phyloP scores from a whole-genome alignment of 73 alveolate species.

The Blepharisma stoltei region DNA sequence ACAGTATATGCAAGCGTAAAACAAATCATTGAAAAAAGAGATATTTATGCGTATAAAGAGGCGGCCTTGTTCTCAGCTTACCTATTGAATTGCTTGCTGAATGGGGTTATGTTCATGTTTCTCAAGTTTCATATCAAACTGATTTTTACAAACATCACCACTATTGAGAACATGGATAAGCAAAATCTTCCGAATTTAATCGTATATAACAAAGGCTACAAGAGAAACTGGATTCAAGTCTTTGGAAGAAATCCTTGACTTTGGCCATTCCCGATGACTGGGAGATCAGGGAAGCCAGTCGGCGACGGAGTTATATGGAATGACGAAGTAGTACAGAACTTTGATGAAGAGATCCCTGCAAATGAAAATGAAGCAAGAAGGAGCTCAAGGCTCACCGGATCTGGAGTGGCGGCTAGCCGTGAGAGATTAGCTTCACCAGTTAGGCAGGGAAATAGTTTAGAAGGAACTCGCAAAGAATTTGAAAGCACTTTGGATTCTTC shows the following conservation, averaged over 20 bases:
- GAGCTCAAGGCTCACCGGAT: background rate
- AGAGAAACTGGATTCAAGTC: conserved; percentile 75
- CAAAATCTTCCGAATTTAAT: conserved; percentile 38
- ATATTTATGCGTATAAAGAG: conserved; percentile 32
- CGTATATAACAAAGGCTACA: conserved; percentile 50
- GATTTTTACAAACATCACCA: conserved; percentile 78
- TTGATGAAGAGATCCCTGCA: conserved; percentile 16
- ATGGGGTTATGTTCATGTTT: conserved; percentile 69
- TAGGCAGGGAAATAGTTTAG: no score
- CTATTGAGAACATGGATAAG: conserved; percentile 91
- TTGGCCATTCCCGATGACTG: conserved; percentile 76
- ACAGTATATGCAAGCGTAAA: conserved; percentile 32
- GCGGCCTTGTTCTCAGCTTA: conserved; percentile 38
- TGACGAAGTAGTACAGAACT: background rate
- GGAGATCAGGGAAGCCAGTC: conserved; percentile 71
- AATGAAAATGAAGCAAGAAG: conserved; percentile 13
- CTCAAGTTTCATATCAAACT: conserved; percentile 82
- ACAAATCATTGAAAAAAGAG: background rate
- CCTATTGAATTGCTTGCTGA: conserved; percentile 38
- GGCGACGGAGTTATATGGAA: conserved; percentile 89
- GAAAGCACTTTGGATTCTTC: no score
- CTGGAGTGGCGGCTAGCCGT: no score
- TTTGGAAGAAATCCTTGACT: conserved; percentile 70
- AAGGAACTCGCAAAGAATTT: no score
- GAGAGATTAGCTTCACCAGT: no score